phyloP scores from a whole-genome alignment of 768 basidiomycete species.

The Hypholoma sublateritium region DNA sequence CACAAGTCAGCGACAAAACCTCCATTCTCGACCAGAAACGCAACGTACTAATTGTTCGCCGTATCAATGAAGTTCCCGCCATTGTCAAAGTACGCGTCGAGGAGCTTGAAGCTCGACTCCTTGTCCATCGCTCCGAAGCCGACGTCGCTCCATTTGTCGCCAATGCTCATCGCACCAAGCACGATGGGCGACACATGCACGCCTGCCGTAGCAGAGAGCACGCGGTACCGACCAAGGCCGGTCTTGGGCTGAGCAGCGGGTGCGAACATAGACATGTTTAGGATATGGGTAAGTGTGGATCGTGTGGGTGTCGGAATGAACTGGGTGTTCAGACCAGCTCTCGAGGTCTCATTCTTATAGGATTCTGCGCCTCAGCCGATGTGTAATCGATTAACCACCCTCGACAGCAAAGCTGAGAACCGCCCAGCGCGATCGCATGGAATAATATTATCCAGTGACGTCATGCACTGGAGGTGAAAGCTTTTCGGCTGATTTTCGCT shows the following conservation, averaged over 20 bases:
- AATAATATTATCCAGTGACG: too few relatives aligned
- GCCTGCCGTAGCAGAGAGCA: slow-evolving; percentile 40
- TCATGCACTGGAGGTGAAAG: too few relatives aligned
- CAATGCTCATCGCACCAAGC: slow-evolving; percentile 51
- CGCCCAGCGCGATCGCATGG: too few relatives aligned
- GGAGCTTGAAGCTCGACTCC: slow-evolving; percentile 37
- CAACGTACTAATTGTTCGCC: slow-evolving; percentile 34
- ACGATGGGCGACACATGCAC: slow-evolving; percentile 22
- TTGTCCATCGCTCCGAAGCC: slow-evolving; percentile 36
- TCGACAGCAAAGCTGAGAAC: too few relatives aligned
- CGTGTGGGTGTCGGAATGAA: neutral
- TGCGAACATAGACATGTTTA: neutral
- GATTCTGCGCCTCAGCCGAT: too few relatives aligned
- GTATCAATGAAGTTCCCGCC: slow-evolving; percentile 47
- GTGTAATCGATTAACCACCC: too few relatives aligned
- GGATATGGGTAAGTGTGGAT: neutral
- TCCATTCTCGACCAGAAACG: neutral
- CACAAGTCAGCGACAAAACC: neutral
- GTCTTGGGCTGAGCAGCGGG: slow-evolving; percentile 1
- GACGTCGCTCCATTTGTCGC: slow-evolving; percentile 37
- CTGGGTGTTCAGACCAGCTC: too few relatives aligned
- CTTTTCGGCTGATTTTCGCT: too few relatives aligned
- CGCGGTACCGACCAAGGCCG: slow-evolving; percentile 36
- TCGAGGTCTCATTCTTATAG: too few relatives aligned
- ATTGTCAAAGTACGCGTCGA: slow-evolving; percentile 38